phyloP scores from a whole-genome alignment of 495 filamentous ascomycete species.

The Xeromyces bisporus region DNA sequence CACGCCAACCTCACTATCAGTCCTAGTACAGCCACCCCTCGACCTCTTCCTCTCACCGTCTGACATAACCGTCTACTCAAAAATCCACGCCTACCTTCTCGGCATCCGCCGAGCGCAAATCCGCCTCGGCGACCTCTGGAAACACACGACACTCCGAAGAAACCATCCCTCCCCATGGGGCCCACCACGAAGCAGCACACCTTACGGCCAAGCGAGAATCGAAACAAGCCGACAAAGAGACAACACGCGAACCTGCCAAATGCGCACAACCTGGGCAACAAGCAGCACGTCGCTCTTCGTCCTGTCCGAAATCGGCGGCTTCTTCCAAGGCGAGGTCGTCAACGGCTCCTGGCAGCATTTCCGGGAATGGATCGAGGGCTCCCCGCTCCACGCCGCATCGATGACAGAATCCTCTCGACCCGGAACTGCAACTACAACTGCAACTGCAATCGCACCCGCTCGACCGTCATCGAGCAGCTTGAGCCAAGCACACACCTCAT shows the following conservation, averaged over 20 bases:
- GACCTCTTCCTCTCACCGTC: conserved; percentile 68
- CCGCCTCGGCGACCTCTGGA: conserved; percentile 68
- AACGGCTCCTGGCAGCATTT: conserved; percentile 55
- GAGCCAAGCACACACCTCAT: conserved; percentile 2
- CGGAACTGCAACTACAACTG: conserved; percentile 19
- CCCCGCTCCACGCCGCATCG: conserved; percentile 5
- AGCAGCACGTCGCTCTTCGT: conserved; percentile 72
- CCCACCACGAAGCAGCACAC: conserved; percentile 43
- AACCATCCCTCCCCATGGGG: conserved; percentile 53
- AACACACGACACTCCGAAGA: conserved; percentile 57
- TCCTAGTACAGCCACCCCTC: conserved; percentile 61
- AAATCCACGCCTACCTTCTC: conserved; percentile 73
- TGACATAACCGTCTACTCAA: conserved; percentile 63
- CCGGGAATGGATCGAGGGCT: conserved; percentile 37
- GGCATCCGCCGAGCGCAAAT: conserved; percentile 70
- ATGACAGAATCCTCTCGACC: conserved; percentile 18
- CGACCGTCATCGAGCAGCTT: conserved; percentile 3
- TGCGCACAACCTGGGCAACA: conserved; percentile 77
- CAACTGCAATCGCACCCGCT: conserved; percentile 2
- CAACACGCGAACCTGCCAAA: conserved; percentile 38
- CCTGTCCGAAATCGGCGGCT: conserved; percentile 65
- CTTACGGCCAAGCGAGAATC: conserved; percentile 36
- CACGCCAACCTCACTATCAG: conserved; percentile 48
- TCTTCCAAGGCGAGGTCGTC: conserved; percentile 81
- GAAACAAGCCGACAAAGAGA: conserved; percentile 39